phyloP scores from a whole-genome alignment of 306 rosid genomes.

The Prunus kanzakura region DNA sequence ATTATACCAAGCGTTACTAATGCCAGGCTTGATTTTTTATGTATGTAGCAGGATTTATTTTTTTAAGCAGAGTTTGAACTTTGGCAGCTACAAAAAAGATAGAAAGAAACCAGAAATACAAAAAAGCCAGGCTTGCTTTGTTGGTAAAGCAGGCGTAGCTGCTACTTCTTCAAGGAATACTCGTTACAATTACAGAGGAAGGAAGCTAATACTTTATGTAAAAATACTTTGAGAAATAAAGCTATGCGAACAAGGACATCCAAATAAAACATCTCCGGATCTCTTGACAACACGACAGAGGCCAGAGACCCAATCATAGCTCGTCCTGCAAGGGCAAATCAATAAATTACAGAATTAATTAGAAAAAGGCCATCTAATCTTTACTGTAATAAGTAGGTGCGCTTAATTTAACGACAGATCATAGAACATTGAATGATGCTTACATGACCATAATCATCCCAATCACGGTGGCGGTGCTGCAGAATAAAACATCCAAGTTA shows the following conservation, averaged over 20 bases:
- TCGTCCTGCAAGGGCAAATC: conserved; percentile 62
- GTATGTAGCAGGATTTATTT: too few species aligned
- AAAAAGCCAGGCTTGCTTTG: too few species aligned
- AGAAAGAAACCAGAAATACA: too few species aligned
- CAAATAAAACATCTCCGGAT: neutral
- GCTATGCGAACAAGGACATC: neutral
- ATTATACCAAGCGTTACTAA: too few species aligned
- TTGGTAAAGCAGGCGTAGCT: too few species aligned
- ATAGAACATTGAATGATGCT: conserved; percentile 17
- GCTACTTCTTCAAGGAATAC: too few species aligned
- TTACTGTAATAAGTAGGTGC: neutral
- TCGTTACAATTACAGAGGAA: neutral
- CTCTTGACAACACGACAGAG: neutral
- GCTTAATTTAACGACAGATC: neutral
- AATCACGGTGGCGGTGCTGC: conserved; percentile 54
- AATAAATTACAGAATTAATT: conserved; percentile 1
- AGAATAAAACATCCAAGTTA: conserved; percentile 17
- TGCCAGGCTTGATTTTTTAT: too few species aligned
- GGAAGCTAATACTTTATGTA: neutral
- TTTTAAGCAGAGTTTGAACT: too few species aligned
- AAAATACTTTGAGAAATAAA: neutral
- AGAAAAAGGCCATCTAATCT: neutral
- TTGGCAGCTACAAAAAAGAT: too few species aligned
- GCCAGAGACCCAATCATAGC: conserved; percentile 38
- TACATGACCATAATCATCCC: conserved; percentile 67